Evolutionary conservation across 2,329 filamentous ascomycete genomes (phyloP), one percentile per base, ranked within the genome.

Genomic region (Gyromitra esculenta): DNA sequence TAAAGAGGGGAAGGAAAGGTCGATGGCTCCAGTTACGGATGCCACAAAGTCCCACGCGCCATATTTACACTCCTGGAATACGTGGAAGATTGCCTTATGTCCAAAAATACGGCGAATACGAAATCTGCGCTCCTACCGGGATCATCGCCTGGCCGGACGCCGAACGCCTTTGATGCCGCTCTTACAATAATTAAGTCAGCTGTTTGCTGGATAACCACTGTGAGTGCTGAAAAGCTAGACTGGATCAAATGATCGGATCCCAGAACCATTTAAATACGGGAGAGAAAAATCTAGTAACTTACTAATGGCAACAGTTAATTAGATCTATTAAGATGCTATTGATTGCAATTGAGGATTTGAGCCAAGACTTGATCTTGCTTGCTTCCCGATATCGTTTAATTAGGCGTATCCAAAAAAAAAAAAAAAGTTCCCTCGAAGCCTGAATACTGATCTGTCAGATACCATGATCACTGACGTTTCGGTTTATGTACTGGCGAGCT

Each of bases 1-100:
- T 81, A 13, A 67, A 25, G 2, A 65, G 0, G 80, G 75, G 1
- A 75, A 76, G 1, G 77, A 77, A 83, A 86, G 84, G 87, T 86
- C 85, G 1, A 84, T 39, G 0, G 84, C 85, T 0, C 86, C 86
- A 1, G 86, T 79, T 18, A 85, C 78, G 67, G 87, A 25, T 0
- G 84, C 83, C 0, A 85, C 81, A 73, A 86, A 86, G 79, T 86
- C 88, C 84, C 86, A 87, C 18, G 84, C 84, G 50, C 84, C 82
- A 1, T 84, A 84, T 39, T 82, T 84, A 31, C 84, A 79, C 59
- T 87, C 82, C 31, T 84, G 83, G 76, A 81, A 85, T 1, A 80
- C 79, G 75, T 88, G 86, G 1, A 81, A 18, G n/a, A 79, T 70
- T 1, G 86, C 86, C 84, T 79, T 5, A 84, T 65, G 18, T 80